Percentiles rank a stretch among this genome's conserved stretches.
These are phyloP conservation scores for Fusarium transvaalense DNA, from an alignment of 2,329 filamentous ascomycete species.

Conservation along the genomic window DNA sequence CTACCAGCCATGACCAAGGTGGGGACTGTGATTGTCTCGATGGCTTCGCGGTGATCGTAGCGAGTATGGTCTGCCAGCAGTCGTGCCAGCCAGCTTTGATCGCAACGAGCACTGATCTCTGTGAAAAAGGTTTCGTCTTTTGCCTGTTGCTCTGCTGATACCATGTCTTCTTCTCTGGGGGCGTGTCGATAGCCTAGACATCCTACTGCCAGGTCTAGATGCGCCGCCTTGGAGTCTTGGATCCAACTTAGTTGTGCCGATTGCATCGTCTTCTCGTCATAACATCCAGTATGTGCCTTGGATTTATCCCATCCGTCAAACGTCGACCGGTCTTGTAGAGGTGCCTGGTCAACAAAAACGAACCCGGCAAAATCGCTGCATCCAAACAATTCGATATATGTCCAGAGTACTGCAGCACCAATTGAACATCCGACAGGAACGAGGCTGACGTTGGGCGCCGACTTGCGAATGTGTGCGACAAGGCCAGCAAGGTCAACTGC, in stretches of 20 bases:
- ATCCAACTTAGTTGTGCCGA: slow-evolving; percentile 46
- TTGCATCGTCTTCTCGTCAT: slow-evolving; percentile 44
- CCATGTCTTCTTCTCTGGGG: slow-evolving; percentile 35
- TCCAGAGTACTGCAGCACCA: slow-evolving; percentile 48
- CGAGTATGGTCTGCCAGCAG: slow-evolving; percentile 47
- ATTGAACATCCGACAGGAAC: slow-evolving; percentile 48
- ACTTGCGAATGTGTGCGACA: slow-evolving; percentile 38
- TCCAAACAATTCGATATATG: slow-evolving; percentile 46
- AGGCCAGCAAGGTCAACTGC: slow-evolving; percentile 43
- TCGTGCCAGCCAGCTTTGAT: slow-evolving; percentile 46
- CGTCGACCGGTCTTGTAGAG: slow-evolving; percentile 44
- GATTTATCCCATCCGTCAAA: slow-evolving; percentile 44
- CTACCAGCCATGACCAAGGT: slow-evolving; percentile 47
- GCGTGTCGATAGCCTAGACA: slow-evolving; percentile 46
- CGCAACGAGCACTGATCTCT: slow-evolving; percentile 45
- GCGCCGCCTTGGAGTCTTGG: slow-evolving; percentile 38
- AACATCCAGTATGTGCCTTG: slow-evolving; percentile 45
- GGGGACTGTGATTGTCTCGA: slow-evolving; percentile 44
- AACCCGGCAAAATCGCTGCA: slow-evolving; percentile 45
- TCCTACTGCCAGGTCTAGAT: slow-evolving; percentile 44
- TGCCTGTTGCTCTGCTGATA: slow-evolving; percentile 41
- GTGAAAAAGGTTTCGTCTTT: slow-evolving; percentile 46
- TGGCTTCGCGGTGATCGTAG: slow-evolving; percentile 47
- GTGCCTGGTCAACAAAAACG: slow-evolving; percentile 49
- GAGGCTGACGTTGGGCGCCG: slow-evolving; percentile 31